Evolutionary conservation across 2,329 filamentous ascomycete species (phyloP), one percentile per base, ranked within the genome.

Genomic region (Chaetoscypha palmicola): DNA sequence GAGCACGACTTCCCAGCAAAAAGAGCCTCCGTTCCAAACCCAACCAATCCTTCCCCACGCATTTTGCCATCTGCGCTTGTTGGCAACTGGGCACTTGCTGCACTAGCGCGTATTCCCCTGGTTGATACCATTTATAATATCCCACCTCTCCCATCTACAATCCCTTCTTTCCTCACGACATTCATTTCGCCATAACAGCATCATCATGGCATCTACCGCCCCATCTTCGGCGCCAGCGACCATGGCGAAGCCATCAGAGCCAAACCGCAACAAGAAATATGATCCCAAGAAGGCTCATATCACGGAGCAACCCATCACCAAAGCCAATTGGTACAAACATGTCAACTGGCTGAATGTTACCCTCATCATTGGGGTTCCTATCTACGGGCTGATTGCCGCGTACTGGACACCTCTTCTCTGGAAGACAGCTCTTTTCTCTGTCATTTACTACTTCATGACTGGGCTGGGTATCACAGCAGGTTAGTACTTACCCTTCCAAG

Each of bases 321-420:
- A 73, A 66, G 70, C 73, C 59, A 95, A 94, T 72, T 92, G 86
- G 86, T 81, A 89, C 69, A 83, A 90, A 70, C 89, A 95, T 63
- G 76, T 95, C 72, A 89, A 94, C 75, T 95, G 89, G 88, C 75
- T 95, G 55, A 95, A 94, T 66, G 81, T 86, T 51, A 76, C 73
- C 50, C 76, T 95, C 64, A 91, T 94, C 63, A 66, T 94, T 53
- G 73, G 83, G 55, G 75, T 94, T 35, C 89, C 90, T 32, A 50
- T 90, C 37, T 71, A 77, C 46, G 89, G 89, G 51, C 76, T 83
- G 61, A 66, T 92, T 56, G 75, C 79, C 43, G 75, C 88, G 40
- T 79, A 85, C 68, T 94, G 83, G 82, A 83, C 87, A 35, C 86
- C 87, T 44, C 69, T 91, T 24, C 72, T 78, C 38, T 66, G 73